These are phyloP conservation scores for Epichloe gansuensis DNA, from an alignment of 2,329 filamentous ascomycete species.

Conservation along the genomic window DNA sequence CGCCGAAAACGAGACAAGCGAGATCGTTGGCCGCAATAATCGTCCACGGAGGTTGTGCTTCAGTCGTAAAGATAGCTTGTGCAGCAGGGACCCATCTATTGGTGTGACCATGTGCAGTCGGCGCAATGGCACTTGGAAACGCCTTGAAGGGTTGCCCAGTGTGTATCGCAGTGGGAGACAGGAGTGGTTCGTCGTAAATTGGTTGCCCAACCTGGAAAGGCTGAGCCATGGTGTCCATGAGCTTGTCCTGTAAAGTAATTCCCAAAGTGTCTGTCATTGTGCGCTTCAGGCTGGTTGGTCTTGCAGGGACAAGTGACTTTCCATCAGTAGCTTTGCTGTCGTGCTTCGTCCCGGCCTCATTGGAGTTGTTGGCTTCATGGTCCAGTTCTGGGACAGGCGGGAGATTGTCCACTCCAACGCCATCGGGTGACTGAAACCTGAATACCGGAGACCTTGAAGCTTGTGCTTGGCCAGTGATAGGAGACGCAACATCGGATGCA, in stretches of 20 bases:
- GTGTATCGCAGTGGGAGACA: slow-evolving; percentile 31
- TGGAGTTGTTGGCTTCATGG: slow-evolving; percentile 34
- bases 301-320: slow-evolving; percentile 40
- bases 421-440: slow-evolving; percentile 6
- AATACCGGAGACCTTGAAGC: slow-evolving; percentile 9
- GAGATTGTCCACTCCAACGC: slow-evolving; percentile 8
- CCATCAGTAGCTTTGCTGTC: slow-evolving; percentile 33
- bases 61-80: slow-evolving; percentile 97
- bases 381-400: slow-evolving; percentile 11
- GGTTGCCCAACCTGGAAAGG: slow-evolving; percentile 49
- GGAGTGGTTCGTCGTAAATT: slow-evolving; percentile 22
- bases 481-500: slow-evolving; percentile 22
- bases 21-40: slow-evolving; percentile 94
- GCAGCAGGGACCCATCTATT: slow-evolving; percentile 83
- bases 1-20: slow-evolving; percentile 95
- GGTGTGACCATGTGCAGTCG: slow-evolving; percentile 71
- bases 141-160: slow-evolving; percentile 27
- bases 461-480: slow-evolving; percentile 12
- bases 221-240: slow-evolving; percentile 74
- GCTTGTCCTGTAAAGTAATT: slow-evolving; percentile 63
- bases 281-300: slow-evolving; percentile 61
- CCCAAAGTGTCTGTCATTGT: slow-evolving; percentile 76
- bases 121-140: slow-evolving; percentile 35
- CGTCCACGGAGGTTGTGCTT: slow-evolving; percentile 80
- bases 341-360: slow-evolving; percentile 42